Evolutionary conservation across 345 rosid species (phyloP), one percentile per base, ranked within the genome.

Genomic region (Eucalyptus leucophloia): DNA sequence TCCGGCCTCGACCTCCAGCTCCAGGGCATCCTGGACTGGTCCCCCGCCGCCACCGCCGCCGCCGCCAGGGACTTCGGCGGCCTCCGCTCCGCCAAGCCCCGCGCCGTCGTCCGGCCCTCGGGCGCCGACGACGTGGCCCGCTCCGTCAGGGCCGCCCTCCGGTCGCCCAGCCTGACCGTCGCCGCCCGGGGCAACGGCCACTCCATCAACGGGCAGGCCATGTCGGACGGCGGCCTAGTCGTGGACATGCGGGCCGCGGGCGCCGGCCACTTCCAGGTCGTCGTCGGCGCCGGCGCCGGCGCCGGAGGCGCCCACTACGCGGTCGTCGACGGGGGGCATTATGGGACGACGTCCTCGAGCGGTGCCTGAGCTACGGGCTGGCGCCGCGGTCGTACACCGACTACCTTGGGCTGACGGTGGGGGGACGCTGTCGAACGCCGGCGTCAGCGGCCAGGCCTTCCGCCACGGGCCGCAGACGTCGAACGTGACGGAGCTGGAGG

Each of bases 131-230:
- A 97, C 93, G 93, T 98, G 49, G 93, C 95, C 23, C 87, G 93
- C 12, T 95, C 90, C 0, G 91, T 98, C 49, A 92, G 91, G 89
- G 94, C 94, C 5, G 97, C 97, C 10, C 62, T 82, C 86, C 91
- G 90, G 67, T 94, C 96, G 1, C 86, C 94, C 49, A 92, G 90
- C 92, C 95, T 98, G 72, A 96, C 99, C 34, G 99, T 98, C 50
- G 97, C 99, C 13, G 99, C 99, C 4, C 93, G 99, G 23, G 99
- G 99, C 21, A 98, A 98, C 91, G 99, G 99, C 69, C 99, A 98
- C 92, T 96, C 98, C 3, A 96, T 98, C 90, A 98, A 98, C 95
- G 99, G 99, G 42, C 99, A 98, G 91, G 97, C 99, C 49, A 97
- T 98, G 99, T 92, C 97, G 40, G 95, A 93, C 82, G 93, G 93